These are phyloP conservation scores for Aulographum hederae DNA, from an alignment of 2,329 filamentous ascomycete genomes.

Conservation along the genomic window DNA sequence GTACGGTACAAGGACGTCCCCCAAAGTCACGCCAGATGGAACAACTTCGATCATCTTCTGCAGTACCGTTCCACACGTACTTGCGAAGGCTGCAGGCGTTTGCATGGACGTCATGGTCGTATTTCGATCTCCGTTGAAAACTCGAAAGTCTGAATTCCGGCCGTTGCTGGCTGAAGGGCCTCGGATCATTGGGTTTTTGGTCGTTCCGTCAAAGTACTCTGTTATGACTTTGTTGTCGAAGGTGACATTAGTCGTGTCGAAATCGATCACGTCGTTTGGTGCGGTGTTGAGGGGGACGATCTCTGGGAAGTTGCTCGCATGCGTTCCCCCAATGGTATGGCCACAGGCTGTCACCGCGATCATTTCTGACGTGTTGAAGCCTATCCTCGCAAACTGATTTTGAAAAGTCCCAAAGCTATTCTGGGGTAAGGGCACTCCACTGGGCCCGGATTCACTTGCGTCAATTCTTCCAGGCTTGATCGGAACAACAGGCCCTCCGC, in stretches of 20 bases:
- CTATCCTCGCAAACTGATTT: conserved; percentile 38
- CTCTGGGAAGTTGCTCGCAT: conserved; percentile 32
- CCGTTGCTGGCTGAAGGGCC: conserved; percentile 26
- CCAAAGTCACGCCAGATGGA: conserved; percentile 30
- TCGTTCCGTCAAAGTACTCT: conserved; percentile 36
- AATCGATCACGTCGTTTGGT: conserved; percentile 23
- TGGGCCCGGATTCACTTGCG: conserved; percentile 27
- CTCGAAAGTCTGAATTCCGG: conserved; percentile 35
- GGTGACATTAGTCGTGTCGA: conserved; percentile 28
- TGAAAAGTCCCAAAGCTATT: conserved; percentile 33
- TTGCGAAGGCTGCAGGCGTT: conserved; percentile 25
- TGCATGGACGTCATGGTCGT: conserved; percentile 32
- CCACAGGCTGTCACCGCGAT: conserved; percentile 42
- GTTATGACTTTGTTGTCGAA: conserved; percentile 41
- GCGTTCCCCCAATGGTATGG: conserved; percentile 42
- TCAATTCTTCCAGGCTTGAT: conserved; percentile 36
- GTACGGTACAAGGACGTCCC: conserved; percentile 35
- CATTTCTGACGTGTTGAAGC: conserved; percentile 38
- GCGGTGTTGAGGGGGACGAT: conserved; percentile 29
- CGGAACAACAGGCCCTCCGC: conserved; percentile 37
- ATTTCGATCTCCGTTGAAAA: conserved; percentile 38
- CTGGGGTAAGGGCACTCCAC: conserved; percentile 38
- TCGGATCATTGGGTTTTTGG: conserved; percentile 36
- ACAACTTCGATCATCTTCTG: conserved; percentile 46
- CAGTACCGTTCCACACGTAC: conserved; percentile 31